Percentiles rank a stretch among this genome's conserved stretches.
These are phyloP conservation scores for Apiospora kogelbergensis DNA, from an alignment of 2,329 filamentous ascomycete species.

Conservation along the genomic window DNA sequence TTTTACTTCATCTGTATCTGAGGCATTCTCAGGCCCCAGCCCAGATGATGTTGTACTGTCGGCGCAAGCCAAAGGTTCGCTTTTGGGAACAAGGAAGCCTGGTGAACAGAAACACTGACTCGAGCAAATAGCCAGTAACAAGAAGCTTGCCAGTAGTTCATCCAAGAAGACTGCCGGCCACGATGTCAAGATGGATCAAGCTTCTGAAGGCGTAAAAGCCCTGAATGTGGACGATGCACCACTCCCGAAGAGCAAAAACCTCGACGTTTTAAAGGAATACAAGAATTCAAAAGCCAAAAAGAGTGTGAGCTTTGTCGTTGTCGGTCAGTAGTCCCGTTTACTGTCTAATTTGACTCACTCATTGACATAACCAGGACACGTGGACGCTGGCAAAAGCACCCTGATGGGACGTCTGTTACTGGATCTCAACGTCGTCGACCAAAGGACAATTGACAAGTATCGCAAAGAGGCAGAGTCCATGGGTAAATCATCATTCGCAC, in stretches of 20 bases:
- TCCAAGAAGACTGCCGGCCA: slow-evolving; percentile 40
- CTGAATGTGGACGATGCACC: slow-evolving; percentile 52
- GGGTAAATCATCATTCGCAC: slow-evolving; percentile 91
- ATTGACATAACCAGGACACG: slow-evolving; percentile 65
- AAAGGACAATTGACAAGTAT: slow-evolving; percentile 85
- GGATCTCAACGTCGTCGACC: slow-evolving; percentile 84
- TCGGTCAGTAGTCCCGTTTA: slow-evolving; percentile 57
- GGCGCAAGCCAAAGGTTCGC: slow-evolving; percentile 88
- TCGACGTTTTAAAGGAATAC: slow-evolving; percentile 82
- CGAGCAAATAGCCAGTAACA: slow-evolving; percentile 50
- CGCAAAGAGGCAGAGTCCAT: slow-evolving; percentile 85
- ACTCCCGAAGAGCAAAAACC: slow-evolving; percentile 69
- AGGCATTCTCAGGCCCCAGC: slow-evolving; percentile 80
- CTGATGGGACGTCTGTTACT: slow-evolving; percentile 93
- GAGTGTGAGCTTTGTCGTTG: slow-evolving; percentile 86
- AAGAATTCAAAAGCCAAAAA: slow-evolving; percentile 74
- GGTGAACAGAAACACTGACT: slow-evolving; percentile 50
- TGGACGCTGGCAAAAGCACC: slow-evolving; percentile 96
- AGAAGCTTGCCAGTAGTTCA: slow-evolving; percentile 34
- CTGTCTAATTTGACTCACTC: neutral
- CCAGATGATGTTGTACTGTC: slow-evolving; percentile 86
- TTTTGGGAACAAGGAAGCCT: slow-evolving; percentile 46
- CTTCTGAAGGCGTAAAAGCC: slow-evolving; percentile 34
- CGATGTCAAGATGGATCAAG: slow-evolving; percentile 35
- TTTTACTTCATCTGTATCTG: slow-evolving; percentile 48